Percentiles rank a stretch among this genome's conserved stretches.
These are phyloP conservation scores for Cladophialophora immunda DNA, from an alignment of 2,329 filamentous ascomycete species.

Conservation along the genomic window DNA sequence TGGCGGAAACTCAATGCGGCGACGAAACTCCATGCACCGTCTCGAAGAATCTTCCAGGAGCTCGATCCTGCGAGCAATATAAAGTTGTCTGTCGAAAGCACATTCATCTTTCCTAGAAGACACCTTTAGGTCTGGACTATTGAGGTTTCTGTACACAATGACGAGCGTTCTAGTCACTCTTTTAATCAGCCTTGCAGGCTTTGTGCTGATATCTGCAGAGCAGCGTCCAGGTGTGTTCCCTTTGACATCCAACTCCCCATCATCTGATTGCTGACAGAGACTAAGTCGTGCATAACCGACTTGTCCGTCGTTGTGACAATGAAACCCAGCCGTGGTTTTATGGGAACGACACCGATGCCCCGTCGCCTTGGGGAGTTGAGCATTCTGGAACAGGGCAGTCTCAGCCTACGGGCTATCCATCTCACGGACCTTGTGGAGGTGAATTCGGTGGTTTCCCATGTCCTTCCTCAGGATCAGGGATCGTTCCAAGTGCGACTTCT, in stretches of 20 bases:
- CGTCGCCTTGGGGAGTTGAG: conserved; percentile 4
- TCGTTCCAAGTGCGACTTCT: background rate
- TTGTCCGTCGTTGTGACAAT: conserved; percentile 33
- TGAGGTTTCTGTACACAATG: conserved; percentile 8
- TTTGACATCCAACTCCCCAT: background rate
- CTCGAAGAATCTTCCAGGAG: background rate
- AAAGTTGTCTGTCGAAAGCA: background rate
- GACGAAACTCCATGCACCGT: conserved; percentile 2
- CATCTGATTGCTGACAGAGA: conserved; percentile 1
- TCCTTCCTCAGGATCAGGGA: conserved; percentile 9
- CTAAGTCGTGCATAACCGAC: conserved; percentile 23
- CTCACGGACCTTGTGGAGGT: conserved; percentile 7
- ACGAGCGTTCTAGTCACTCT: conserved; percentile 12
- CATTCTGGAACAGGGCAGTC: background rate
- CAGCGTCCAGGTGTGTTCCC: conserved; percentile 27
- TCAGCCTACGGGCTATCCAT: background rate
- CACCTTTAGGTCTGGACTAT: background rate
- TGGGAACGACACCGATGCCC: conserved; percentile 22
- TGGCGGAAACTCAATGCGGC: background rate
- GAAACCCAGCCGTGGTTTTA: conserved; percentile 27
- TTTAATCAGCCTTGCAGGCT: conserved; percentile 27
- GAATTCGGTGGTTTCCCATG: conserved; percentile 16
- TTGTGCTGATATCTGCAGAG: conserved; percentile 29
- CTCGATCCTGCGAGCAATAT: background rate
- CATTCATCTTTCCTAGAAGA: conserved; percentile 3